phyloP scores from a whole-genome alignment of 805 yeast species.

The Wickerhamomyces tratensis region DNA sequence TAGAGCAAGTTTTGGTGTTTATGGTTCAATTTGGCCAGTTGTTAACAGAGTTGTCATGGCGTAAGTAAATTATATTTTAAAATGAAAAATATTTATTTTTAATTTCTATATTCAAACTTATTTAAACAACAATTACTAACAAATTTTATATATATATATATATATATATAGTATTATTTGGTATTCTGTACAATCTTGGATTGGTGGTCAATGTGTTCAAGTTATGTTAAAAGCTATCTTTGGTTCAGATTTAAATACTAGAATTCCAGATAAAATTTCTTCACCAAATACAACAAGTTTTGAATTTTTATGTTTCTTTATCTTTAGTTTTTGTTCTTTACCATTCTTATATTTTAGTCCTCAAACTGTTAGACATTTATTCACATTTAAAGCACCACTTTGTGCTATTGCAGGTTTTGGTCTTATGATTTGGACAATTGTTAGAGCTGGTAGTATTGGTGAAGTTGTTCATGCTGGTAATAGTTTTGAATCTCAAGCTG shows the following conservation, averaged over 20 bases:
- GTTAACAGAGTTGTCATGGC: slow-evolving; percentile 84
- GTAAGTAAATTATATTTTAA: no score
- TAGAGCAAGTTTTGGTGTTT: slow-evolving; percentile 78
- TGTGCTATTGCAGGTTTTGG: slow-evolving; percentile 82
- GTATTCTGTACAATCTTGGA: slow-evolving; percentile 82
- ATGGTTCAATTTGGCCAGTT: slow-evolving; percentile 84
- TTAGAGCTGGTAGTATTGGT: slow-evolving; percentile 62
- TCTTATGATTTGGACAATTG: slow-evolving; percentile 76
- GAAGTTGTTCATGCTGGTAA: slow-evolving; percentile 34
- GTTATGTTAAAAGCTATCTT: slow-evolving; percentile 71
- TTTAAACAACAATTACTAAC: no score
- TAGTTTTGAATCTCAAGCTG: slow-evolving; percentile 11
- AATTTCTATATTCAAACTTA: no score
- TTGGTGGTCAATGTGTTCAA: slow-evolving; percentile 77
- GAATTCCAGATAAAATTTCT: slow-evolving; percentile 54
- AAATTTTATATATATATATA: no score
- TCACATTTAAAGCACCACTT: slow-evolving; percentile 69
- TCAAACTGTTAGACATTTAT: slow-evolving; percentile 72
- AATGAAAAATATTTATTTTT: no score
- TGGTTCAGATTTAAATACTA: slow-evolving; percentile 50
- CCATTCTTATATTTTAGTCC: slow-evolving; percentile 81
- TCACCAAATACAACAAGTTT: slow-evolving; percentile 60
- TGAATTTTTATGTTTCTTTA: slow-evolving; percentile 64
- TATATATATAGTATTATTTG: no score
- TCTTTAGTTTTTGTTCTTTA: slow-evolving; percentile 72